phyloP scores from a whole-genome alignment of 495 filamentous ascomycete genomes.

The Emericellopsis terricola region DNA sequence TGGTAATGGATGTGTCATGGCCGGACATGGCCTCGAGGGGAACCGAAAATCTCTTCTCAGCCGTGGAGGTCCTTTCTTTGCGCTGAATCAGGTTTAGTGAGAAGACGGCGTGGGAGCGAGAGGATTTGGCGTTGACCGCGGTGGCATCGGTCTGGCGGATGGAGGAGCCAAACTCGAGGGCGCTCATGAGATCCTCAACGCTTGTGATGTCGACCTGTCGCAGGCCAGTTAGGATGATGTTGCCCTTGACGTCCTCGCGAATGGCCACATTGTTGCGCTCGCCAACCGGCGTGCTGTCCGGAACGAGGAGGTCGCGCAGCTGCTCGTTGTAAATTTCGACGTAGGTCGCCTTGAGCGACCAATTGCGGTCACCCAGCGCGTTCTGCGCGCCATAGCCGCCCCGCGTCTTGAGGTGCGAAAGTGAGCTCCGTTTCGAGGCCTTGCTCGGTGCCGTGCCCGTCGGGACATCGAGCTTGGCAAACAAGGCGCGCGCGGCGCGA shows the following conservation, averaged over 20 bases:
- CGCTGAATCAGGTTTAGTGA: slow-evolving; percentile 86
- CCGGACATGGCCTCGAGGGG: slow-evolving; percentile 66
- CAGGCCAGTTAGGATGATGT: slow-evolving; percentile 82
- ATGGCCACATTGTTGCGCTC: slow-evolving; percentile 70
- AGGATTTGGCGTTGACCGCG: slow-evolving; percentile 94
- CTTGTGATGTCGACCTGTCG: slow-evolving; percentile 82
- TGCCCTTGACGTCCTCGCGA: slow-evolving; percentile 85
- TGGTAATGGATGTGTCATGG: slow-evolving; percentile 50
- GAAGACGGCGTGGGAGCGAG: slow-evolving; percentile 96
- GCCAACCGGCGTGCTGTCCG: slow-evolving; percentile 45
- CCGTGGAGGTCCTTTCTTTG: slow-evolving; percentile 39
- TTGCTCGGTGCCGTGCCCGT: slow-evolving; percentile 14
- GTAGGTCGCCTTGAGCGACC: slow-evolving; percentile 90
- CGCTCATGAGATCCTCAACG: slow-evolving; percentile 75
- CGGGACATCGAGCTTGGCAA: slow-evolving; percentile 60
- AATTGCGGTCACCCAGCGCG: slow-evolving; percentile 37
- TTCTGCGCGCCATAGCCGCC: slow-evolving; percentile 26
- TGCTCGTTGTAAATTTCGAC: slow-evolving; percentile 99
- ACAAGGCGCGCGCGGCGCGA: slow-evolving; percentile 70
- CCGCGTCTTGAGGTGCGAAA: slow-evolving; percentile 41
- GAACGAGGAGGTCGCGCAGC: slow-evolving; percentile 74
- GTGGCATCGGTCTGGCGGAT: slow-evolving; percentile 98
- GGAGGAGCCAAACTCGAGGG: slow-evolving; percentile 77
- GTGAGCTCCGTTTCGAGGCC: slow-evolving; percentile 39
- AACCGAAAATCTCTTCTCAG: slow-evolving; percentile 79